These are phyloP conservation scores for Macrolepiota fuliginosa DNA, from an alignment of 768 basidiomycete species.

Conservation along the genomic window DNA sequence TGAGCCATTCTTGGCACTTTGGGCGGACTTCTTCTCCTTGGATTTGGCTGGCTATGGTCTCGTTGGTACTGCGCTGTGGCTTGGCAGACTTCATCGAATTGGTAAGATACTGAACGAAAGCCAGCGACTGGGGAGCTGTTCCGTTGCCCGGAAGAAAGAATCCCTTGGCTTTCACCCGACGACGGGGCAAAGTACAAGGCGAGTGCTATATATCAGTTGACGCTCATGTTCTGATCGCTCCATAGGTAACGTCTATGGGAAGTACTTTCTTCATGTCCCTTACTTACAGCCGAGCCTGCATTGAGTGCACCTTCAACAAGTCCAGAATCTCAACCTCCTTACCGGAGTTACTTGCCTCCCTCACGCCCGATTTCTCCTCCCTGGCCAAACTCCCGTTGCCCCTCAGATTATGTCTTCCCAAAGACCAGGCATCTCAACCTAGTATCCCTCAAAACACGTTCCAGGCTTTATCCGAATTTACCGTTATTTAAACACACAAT, in stretches of 20 bases:
- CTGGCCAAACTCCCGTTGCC: conserved; percentile 32
- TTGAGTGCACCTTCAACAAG: conserved; percentile 19
- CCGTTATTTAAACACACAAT: conserved; percentile 76
- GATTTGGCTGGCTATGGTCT: neutral
- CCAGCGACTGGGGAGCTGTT: conserved; percentile 63
- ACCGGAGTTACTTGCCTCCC: conserved; percentile 41
- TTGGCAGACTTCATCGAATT: conserved; percentile 46
- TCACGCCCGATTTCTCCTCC: conserved; percentile 33
- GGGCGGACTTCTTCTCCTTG: neutral
- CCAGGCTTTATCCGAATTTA: conserved; percentile 67
- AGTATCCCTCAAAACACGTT: conserved; percentile 58
- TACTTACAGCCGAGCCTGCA: conserved; percentile 42
- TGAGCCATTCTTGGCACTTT: neutral
- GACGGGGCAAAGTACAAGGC: conserved; percentile 59
- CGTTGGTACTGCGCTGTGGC: conserved; percentile 50
- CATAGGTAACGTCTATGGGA: conserved; percentile 56
- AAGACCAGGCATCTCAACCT: conserved; percentile 24
- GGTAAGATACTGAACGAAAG: conserved; percentile 30
- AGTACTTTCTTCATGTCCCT: conserved; percentile 48
- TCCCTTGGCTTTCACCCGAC: conserved; percentile 55
- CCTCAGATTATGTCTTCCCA: conserved; percentile 37
- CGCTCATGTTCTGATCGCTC: neutral
- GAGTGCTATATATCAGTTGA: conserved; percentile 10
- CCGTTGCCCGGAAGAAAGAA: conserved; percentile 48
- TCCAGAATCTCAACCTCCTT: conserved; percentile 17